Evolutionary conservation across 805 yeast genomes (phyloP).

Genomic region (Tetrapisispora pingtungensis): DNA sequence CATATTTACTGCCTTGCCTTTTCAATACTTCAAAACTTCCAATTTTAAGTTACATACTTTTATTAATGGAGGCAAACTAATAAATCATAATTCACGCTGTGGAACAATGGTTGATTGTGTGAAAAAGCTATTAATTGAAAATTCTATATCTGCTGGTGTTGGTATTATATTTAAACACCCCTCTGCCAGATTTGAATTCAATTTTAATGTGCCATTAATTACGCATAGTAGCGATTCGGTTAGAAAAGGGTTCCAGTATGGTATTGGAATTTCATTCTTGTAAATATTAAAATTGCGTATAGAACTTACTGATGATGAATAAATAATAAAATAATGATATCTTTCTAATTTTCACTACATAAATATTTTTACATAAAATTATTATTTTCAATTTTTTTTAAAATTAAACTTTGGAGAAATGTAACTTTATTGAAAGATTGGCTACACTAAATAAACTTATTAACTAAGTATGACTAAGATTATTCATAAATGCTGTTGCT

Average conservation of each 20-base stretch:
- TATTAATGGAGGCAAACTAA: constrained; percentile 54
- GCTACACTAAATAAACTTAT: background rate
- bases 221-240: constrained; percentile 39
- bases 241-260: constrained; percentile 60
- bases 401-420: too few species aligned
- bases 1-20: constrained; percentile 52
- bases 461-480: background rate
- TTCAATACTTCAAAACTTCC: constrained; percentile 31
- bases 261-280: constrained; percentile 51
- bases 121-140: constrained; percentile 28
- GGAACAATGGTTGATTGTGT: constrained; percentile 12
- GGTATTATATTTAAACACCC: constrained; percentile 57
- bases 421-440: too few species aligned
- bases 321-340: too few species aligned
- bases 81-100: constrained; percentile 24
- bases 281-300: constrained; percentile 17
- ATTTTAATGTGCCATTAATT: constrained; percentile 51
- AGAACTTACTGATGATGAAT: background rate
- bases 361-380: too few species aligned
- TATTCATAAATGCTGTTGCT: constrained; percentile 7
- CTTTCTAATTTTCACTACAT: too few species aligned
- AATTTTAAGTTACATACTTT: constrained; percentile 57
- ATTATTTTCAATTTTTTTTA: too few species aligned
- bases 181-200: constrained; percentile 57
- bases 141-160: constrained; percentile 45